phyloP scores from a whole-genome alignment of 192 early-diverging fungal genomes.

The Linnemannia exigua region DNA sequence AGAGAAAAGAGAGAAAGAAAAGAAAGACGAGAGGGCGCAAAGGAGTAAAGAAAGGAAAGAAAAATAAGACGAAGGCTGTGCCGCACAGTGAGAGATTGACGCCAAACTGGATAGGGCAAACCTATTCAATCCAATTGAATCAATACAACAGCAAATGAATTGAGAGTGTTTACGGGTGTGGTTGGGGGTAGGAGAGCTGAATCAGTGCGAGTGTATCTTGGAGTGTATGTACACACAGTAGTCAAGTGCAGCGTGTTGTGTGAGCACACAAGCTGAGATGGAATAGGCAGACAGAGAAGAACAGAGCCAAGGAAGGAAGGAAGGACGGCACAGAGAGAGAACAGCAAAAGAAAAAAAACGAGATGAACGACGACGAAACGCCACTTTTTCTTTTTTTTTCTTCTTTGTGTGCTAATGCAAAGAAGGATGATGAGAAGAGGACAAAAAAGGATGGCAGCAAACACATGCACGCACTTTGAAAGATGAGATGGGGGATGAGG shows the following conservation, averaged over 20 bases:
- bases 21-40: neutral
- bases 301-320: neutral
- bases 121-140: too few relatives aligned
- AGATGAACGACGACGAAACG: neutral
- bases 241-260: too few relatives aligned
- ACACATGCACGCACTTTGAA: neutral
- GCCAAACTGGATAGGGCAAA: too few relatives aligned
- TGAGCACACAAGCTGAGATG: constrained; percentile 1
- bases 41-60: neutral
- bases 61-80: constrained; percentile 9
- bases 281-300: neutral
- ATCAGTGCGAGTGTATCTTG: neutral
- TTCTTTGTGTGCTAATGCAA: neutral
- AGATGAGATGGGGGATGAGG: neutral
- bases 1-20: neutral
- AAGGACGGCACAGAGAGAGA: too few relatives aligned
- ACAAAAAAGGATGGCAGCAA: neutral
- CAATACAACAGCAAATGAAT: too few relatives aligned
- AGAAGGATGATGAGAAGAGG: neutral
- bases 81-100: neutral
- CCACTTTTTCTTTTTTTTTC: neutral
- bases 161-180: neutral
- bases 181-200: neutral
- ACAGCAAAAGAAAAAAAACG: too few relatives aligned
- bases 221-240: neutral